Conservation (phyloP, 2,329 filamentous ascomycete genomes). For the Eutypella sp. region DNA sequence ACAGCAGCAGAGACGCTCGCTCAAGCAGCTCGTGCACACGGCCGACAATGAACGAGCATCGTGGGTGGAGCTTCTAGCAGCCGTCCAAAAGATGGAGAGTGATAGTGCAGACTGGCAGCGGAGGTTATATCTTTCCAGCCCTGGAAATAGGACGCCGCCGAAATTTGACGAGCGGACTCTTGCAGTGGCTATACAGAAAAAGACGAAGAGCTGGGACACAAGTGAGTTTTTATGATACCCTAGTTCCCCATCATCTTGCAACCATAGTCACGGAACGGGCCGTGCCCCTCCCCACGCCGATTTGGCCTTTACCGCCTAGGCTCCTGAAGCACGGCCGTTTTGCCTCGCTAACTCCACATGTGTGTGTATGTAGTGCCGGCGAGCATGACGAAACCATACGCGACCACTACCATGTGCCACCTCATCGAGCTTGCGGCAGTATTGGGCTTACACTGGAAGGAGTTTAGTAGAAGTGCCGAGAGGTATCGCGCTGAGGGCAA, state of each 20-base stretch:
- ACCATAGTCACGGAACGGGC: no score
- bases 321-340: no score
- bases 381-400: slow-evolving; percentile 27
- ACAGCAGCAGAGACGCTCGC: slow-evolving; percentile 2
- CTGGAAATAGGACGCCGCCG: neutral
- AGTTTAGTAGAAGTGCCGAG: slow-evolving; percentile 47
- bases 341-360: neutral
- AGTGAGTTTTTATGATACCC: slow-evolving; percentile 1
- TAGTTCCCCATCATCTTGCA: no score
- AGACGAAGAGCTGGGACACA: slow-evolving; percentile 18
- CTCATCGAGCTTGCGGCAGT: slow-evolving; percentile 50
- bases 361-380: slow-evolving; percentile 9
- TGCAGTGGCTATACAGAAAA: slow-evolving; percentile 16
- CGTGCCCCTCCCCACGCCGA: neutral
- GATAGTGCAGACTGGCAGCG: slow-evolving; percentile 24
- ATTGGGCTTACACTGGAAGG: slow-evolving; percentile 54
- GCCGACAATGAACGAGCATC: slow-evolving; percentile 33
- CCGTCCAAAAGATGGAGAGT: slow-evolving; percentile 26
- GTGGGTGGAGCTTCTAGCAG: slow-evolving; percentile 28
- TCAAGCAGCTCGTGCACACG: slow-evolving; percentile 22
- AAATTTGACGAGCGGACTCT: slow-evolving; percentile 6
- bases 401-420: slow-evolving; percentile 51
- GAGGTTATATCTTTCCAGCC: slow-evolving; percentile 1
- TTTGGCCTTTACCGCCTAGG: neutral
- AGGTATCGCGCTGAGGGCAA: slow-evolving; percentile 52